Conservation (phyloP, 306 rosid species). For the Abrus pulchellus region DNA sequence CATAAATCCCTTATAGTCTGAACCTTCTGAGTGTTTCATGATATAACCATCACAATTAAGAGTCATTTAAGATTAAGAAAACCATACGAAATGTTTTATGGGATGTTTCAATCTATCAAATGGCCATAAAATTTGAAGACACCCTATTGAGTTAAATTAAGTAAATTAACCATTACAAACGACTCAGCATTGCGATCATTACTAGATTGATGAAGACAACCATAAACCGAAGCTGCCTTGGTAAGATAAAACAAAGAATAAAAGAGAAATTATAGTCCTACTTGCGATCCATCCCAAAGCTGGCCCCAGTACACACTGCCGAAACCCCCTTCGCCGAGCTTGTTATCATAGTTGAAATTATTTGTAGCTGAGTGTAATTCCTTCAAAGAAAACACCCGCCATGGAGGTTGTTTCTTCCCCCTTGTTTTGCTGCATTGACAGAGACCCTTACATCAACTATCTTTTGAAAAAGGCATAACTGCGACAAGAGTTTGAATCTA, state of each 20-base stretch:
- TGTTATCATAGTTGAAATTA: conserved; percentile 95
- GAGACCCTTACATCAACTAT: conserved; percentile 45
- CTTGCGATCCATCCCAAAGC: conserved; percentile 99
- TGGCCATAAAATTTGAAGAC: background rate
- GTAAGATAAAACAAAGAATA: conserved; percentile 3
- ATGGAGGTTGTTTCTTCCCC: conserved; percentile 83
- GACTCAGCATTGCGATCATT: background rate
- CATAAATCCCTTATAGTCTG: conserved; percentile 1
- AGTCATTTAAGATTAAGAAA: conserved; percentile 8
- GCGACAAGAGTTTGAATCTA: conserved; percentile 34
- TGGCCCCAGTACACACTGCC: conserved; percentile 99
- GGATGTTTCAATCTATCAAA: conserved; percentile 19
- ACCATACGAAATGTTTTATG: background rate
- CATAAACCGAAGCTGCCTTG: conserved; percentile 26
- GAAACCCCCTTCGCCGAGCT: conserved; percentile 99
- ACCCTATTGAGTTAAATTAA: background rate
- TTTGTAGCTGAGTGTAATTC: conserved; percentile 95
- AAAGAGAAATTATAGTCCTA: conserved; percentile 43
- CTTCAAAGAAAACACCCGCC: conserved; percentile 95
- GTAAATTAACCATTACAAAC: conserved; percentile 34
- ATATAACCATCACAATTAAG: conserved; percentile 25
- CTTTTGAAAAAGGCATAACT: conserved; percentile 1
- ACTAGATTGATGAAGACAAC: conserved; percentile 20
- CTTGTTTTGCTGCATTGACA: conserved; percentile 69
- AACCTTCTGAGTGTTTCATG: conserved; percentile 15